Base-by-base conservation (phyloP, 176 grass and related monocot genomes). In the Triticum monococcum region DNA sequence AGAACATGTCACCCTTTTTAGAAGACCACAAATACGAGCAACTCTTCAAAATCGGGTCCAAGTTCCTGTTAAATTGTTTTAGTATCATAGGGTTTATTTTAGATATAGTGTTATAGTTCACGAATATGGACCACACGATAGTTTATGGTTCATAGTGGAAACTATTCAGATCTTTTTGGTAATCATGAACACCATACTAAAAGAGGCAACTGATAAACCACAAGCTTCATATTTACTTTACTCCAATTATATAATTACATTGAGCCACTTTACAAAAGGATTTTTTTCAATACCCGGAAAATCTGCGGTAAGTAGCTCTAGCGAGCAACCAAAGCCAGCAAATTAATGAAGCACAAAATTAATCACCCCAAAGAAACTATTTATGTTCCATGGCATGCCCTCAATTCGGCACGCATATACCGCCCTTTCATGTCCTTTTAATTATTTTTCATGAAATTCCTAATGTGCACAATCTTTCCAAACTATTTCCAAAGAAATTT, bases 181-280 rank as follows among this genome's bases (percentile, higher is more conserved):
- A 84, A 84, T 3, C 63, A 75, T 26, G 31, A 46, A 16, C 9
- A 64, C 41, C 56, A 72, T 86, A 79, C 54, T 83, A 57, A 87
- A 73, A 22, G 5, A 4, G 73, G 33, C 79, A 83, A 79, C 72
- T 83, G 43, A 66, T 79, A 79, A 74, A 24, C 67, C 80, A 90
- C 14, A 8, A 37, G 0, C 5, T 35, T 35, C 5, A 5, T 35
- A 35, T 35, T 5, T 35, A 35, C 33, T 10, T 64, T 64, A 32
- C 56, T 41, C n/a, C 31, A 9, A 41, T 66, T 41, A 35, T 32
- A 56, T 86, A 90, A 45, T 87, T 79, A 87, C 80, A 83, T 65
- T 50, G 64, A 79, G 24, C 32, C 31, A 83, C 38, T 41, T 83
- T 18, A 54, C 52, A 72, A 32, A 73, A 83, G 56, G 24, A n/a